Conservation (phyloP, 768 basidiomycete genomes). For the Xerocomus brunneocitrinus region DNA sequence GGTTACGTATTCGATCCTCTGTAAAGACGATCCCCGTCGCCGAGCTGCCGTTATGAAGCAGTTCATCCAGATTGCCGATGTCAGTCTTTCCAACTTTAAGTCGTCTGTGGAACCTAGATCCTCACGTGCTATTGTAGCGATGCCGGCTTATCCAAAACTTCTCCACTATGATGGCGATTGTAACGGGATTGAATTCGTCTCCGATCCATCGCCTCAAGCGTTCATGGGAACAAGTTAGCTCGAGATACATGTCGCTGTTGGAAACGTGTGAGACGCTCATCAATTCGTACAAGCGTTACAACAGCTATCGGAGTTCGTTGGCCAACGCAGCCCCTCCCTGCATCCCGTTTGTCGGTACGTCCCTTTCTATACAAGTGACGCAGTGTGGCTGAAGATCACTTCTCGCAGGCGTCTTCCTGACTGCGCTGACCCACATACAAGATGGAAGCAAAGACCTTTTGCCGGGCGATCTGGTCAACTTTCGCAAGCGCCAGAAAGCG, state of each 20-base stretch:
- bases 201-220: conserved; percentile 61
- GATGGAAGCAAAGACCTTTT: conserved; percentile 55
- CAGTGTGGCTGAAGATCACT: conserved; percentile 3
- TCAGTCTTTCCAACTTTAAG: conserved; percentile 28
- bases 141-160: conserved; percentile 63
- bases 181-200: conserved; percentile 64
- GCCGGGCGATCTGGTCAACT: conserved; percentile 48
- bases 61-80: conserved; percentile 63
- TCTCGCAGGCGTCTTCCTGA: conserved; percentile 51
- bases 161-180: conserved; percentile 62
- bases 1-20: conserved; percentile 56
- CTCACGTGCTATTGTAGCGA: conserved; percentile 36
- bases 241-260: conserved; percentile 45
- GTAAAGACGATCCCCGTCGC: conserved; percentile 53
- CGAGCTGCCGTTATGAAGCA: conserved; percentile 60
- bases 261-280: conserved; percentile 54
- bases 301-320: conserved; percentile 52
- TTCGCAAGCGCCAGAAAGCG: conserved; percentile 49
- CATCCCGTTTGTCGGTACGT: conserved; percentile 65
- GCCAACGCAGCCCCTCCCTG: conserved; percentile 58
- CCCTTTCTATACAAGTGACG: not conserved
- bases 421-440: conserved; percentile 56
- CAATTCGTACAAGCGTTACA: conserved; percentile 65
- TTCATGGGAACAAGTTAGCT: conserved; percentile 56
- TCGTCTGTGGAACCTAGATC: not conserved